Base-by-base conservation (phyloP, 2,329 filamentous ascomycete species). In the Botrytis tulipae region DNA sequence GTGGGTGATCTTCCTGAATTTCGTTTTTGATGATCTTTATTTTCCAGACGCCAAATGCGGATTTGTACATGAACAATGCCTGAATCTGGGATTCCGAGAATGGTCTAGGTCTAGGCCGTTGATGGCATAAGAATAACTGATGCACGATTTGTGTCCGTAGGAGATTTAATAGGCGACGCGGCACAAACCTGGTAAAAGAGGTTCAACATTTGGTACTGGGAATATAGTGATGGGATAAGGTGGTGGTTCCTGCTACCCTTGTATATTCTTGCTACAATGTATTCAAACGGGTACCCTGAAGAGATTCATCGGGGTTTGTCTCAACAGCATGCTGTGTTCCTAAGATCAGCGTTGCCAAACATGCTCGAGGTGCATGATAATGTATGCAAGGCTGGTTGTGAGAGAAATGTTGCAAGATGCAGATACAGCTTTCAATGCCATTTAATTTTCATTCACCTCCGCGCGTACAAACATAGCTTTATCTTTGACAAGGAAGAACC, bases 141-240 rank as follows among this genome's bases (percentile, higher is more conserved):
- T 72, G 70, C 70, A 72, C 70, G 70, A 66, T 67, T 67, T 67
- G 61, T 67, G 70, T 40, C 35, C 44, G 40, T 67, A 73, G 72
- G 72, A 71, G 72, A 73, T 63, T 71, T 71, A 73, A 59, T 73
- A 71, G 72, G 60, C 72, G 57, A 73, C 25, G 57, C 66, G 59
- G 66, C 67, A 73, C 67, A 65, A 73, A 71, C 51, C 72, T 60
- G 57, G 68, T 54, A 48, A 37, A 61, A 46, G 59, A 51, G 65
- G 61, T 29, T 61, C 35, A 65, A 57, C 48, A 40, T 54, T 59
- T 71, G 57, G 54, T 71, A 71, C 67, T 71, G 72, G 67, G 46
- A 65, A 72, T 68, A 68, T 44, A 37, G 37, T 37, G 40, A 73
- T 44, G 68, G 51, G 59, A 65, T 57, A 71, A 73, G 66, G 68